Evolutionary conservation across 2,329 filamentous ascomycete genomes (phyloP), one percentile per base, ranked within the genome.

Genomic region (Sporothrix inflata): DNA sequence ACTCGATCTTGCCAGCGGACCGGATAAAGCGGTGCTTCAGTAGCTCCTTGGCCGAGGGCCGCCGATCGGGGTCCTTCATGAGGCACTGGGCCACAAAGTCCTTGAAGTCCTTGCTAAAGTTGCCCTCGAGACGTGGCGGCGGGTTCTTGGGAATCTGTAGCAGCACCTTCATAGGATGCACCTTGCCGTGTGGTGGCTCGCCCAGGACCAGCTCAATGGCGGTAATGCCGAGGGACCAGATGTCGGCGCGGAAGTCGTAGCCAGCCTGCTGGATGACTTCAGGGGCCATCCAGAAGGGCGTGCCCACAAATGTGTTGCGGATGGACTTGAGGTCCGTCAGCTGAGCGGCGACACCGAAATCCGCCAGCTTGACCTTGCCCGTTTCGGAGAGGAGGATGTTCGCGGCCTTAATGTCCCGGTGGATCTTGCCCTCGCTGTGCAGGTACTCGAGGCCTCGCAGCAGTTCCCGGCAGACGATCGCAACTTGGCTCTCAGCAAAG

Each of bases 281-380:
- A 1, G 94, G 94, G 0, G 94, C 94, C 94, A 97, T 97, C 94
- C 94, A 97, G 79, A 97, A 97, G 0, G 96, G 96, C 0, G 95
- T 98, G 24, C 96, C 96, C 24, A 99, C 96, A 78, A 99, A 98
- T 0, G 96, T 99, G 82, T 98, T 95, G 71, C 96, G 90, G 81
- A 98, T 94, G 2, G 95, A 98, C 82, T 98, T 98, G 83, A 98
- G 97, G 79, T 98, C 97, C 74, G 94, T 97, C 78, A 99, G 86
- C 81, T 99, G 96, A 40, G 96, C 95, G 8, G 96, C 96, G 55
- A 99, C 96, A 73, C 96, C 96, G 79, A 99, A 99, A 82, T 99
- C 95, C 53, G 95, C 95, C 76, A 98, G 86, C 85, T 98, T 98
- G 80, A 98, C 95, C 79, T 93, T 94, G 78, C 95, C 95, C 4